Conservation (phyloP, 805 yeast species). For the Suhomyces sp. region DNA sequence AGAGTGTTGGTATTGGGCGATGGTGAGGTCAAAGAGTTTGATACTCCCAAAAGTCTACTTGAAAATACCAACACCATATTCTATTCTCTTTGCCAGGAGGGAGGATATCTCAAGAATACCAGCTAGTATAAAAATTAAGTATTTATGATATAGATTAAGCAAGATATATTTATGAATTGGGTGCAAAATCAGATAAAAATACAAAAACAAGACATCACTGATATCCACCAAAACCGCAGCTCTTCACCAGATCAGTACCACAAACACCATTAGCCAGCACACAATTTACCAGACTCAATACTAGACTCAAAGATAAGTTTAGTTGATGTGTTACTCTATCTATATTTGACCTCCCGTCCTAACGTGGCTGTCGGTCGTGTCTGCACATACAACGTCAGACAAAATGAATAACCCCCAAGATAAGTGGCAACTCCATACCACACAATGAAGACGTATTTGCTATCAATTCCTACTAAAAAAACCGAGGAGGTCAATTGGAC, state of each 20-base stretch:
- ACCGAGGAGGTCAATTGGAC: constrained; percentile 67
- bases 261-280: no score
- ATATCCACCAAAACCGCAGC: no score
- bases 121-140: no score
- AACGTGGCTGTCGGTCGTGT: no score
- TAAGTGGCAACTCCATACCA: background rate
- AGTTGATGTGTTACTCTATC: no score
- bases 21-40: constrained; percentile 22
- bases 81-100: constrained; percentile 12
- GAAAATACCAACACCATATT: constrained; percentile 5
- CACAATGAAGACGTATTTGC: constrained; percentile 18
- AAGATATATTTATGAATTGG: background rate
- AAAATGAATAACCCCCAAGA: background rate
- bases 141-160: no score
- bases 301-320: no score
- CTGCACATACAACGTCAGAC: background rate
- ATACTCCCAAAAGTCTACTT: constrained; percentile 10
- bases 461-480: constrained; percentile 30
- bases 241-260: no score
- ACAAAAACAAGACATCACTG: background rate
- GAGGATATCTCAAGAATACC: constrained; percentile 7
- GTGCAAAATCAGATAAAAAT: background rate
- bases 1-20: constrained; percentile 23
- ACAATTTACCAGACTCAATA: no score
- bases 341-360: background rate